These are phyloP conservation scores for Telopea speciosissima DNA, from an alignment of 177 flowering plant species.

Conservation along the genomic window DNA sequence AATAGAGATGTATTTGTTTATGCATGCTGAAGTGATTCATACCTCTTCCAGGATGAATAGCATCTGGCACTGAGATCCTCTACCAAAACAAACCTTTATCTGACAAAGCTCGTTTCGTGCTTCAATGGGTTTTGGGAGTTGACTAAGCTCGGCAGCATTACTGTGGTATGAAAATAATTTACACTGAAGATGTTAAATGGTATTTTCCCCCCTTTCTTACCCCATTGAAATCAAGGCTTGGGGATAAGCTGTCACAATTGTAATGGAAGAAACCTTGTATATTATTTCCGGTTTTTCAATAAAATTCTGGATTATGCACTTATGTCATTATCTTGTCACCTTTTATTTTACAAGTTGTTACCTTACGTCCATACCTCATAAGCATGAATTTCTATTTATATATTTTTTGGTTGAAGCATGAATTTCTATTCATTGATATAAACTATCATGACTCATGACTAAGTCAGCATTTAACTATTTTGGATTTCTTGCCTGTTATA, in stretches of 20 bases:
- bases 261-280: constrained; percentile 4
- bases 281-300: not conserved
- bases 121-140: not conserved
- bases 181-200: not conserved
- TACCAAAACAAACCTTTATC: not conserved
- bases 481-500: not conserved
- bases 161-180: constrained; percentile 1
- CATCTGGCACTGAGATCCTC: not conserved
- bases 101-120: constrained; percentile 3
- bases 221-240: not conserved
- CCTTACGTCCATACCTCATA: not conserved
- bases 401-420: too few species aligned
- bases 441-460: not conserved
- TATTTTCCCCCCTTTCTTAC: too few species aligned
- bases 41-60: constrained; percentile 14
- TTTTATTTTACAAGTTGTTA: not conserved
- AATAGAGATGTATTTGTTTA: not conserved
- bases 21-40: not conserved
- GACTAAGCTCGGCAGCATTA: not conserved
- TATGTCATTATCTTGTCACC: not conserved
- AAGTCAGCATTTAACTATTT: not conserved
- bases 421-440: not conserved
- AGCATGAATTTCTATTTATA: not conserved
- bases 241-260: not conserved
- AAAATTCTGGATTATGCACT: not conserved